Conservation (phyloP, 2,329 filamentous ascomycete species). For the Canariomyces notabilis region DNA sequence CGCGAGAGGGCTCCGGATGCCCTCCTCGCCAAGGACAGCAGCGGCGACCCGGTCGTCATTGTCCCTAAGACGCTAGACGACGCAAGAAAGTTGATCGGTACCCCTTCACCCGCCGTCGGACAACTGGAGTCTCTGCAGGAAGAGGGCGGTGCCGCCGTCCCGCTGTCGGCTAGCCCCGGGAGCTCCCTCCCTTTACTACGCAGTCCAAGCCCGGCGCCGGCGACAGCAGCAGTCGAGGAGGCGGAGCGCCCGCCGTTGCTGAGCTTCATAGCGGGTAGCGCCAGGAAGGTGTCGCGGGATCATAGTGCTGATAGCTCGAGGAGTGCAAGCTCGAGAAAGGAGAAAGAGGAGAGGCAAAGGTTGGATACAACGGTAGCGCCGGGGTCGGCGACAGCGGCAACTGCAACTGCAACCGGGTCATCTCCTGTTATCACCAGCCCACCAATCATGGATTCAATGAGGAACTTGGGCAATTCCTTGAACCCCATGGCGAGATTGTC, state of each 20-base stretch:
- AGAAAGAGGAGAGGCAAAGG: slow-evolving; percentile 38
- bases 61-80: slow-evolving; percentile 91
- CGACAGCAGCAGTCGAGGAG: slow-evolving; percentile 18
- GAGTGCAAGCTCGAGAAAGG: slow-evolving; percentile 54
- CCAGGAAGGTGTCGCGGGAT: slow-evolving; percentile 59
- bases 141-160: slow-evolving; percentile 51
- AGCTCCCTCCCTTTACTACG: slow-evolving; percentile 45
- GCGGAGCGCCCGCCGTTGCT: slow-evolving; percentile 40
- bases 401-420: slow-evolving; percentile 28
- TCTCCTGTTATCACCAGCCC: slow-evolving; percentile 41
- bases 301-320: slow-evolving; percentile 69
- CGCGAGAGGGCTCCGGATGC: slow-evolving; percentile 58
- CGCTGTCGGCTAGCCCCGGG: slow-evolving; percentile 55
- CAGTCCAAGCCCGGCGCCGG: slow-evolving; percentile 16
- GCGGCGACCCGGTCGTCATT: slow-evolving; percentile 39
- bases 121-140: neutral
- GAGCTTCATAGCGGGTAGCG: slow-evolving; percentile 59
- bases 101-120: slow-evolving; percentile 45
- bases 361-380: slow-evolving; percentile 2
- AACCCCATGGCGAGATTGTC: slow-evolving; percentile 79
- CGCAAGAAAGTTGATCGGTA: slow-evolving; percentile 80
- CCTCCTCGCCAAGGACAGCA: slow-evolving; percentile 36
- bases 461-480: slow-evolving; percentile 71
- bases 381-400: slow-evolving; percentile 12
- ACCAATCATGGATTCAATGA: slow-evolving; percentile 72